A percentile compares a stretch with the other conserved stretches of the same genome.
Conservation (phyloP, 140 eudicot species). For the Oenanthe javanica region DNA sequence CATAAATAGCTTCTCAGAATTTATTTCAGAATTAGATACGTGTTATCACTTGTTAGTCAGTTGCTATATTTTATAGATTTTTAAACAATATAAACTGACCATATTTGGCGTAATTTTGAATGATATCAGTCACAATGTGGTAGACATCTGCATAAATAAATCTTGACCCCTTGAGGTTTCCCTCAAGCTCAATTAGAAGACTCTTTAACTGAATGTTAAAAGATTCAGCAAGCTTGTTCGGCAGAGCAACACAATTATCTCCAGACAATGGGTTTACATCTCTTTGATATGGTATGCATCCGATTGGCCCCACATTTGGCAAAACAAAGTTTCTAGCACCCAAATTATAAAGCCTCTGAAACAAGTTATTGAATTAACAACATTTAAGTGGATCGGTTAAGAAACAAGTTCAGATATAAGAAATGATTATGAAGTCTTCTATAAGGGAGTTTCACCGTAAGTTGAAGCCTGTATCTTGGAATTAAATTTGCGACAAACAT, state of each 20-base stretch:
- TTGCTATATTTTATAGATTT: neutral
- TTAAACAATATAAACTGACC: conserved; percentile 31
- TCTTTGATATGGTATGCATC: conserved; percentile 78
- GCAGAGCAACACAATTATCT: conserved; percentile 40
- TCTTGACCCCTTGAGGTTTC: conserved; percentile 48
- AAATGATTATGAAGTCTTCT: conserved; percentile 1
- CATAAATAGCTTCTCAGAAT: neutral
- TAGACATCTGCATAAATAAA: conserved; percentile 70
- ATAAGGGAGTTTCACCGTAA: conserved; percentile 37
- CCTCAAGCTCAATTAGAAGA: conserved; percentile 46
- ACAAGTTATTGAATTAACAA: neutral
- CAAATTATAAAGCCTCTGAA: conserved; percentile 60
- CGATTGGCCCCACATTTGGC: conserved; percentile 85
- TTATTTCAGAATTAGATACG: neutral
- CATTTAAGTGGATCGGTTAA: neutral
- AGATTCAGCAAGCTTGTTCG: conserved; percentile 59
- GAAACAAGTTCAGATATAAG: neutral
- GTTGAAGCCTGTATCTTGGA: conserved; percentile 58
- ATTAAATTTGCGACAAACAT: conserved; percentile 51
- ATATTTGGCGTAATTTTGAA: conserved; percentile 44
- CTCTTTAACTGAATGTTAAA: conserved; percentile 47
- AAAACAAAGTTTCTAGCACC: conserved; percentile 73
- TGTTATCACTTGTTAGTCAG: neutral
- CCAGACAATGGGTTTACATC: conserved; percentile 51
- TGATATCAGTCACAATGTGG: conserved; percentile 39